Conservation (phyloP, 1,284 basidiomycete genomes). For the Pascua guehoae region DNA sequence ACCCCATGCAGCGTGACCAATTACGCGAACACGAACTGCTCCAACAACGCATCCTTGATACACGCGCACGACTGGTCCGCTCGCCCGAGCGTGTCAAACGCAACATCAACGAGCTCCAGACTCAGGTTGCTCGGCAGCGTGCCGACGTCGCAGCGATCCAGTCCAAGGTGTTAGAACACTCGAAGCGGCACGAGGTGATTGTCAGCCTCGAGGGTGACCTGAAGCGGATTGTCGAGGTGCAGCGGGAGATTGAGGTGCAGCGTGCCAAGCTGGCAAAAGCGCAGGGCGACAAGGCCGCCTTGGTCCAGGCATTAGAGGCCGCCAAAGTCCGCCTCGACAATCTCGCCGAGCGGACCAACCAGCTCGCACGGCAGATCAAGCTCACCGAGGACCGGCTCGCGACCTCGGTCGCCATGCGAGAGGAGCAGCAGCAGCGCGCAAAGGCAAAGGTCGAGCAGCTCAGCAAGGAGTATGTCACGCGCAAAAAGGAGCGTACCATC, state of each 20-base stretch:
- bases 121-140: constrained; percentile 61
- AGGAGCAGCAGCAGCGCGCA: constrained; percentile 37
- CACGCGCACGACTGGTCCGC: constrained; percentile 71
- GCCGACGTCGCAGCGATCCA: constrained; percentile 59
- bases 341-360: constrained; percentile 51
- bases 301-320: constrained; percentile 47
- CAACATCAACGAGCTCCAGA: constrained; percentile 68
- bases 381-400: constrained; percentile 60
- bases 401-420: not conserved
- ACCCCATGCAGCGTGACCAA: too few relatives aligned
- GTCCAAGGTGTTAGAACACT: constrained; percentile 67
- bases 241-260: constrained; percentile 51
- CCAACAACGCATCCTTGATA: constrained; percentile 53
- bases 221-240: constrained; percentile 57
- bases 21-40: constrained; percentile 9
- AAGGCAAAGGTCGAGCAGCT: constrained; percentile 66
- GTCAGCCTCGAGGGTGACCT: constrained; percentile 65
- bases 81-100: constrained; percentile 80
- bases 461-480: constrained; percentile 64
- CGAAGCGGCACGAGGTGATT: constrained; percentile 66
- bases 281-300: constrained; percentile 60
- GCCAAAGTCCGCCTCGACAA: constrained; percentile 56
- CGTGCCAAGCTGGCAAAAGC: constrained; percentile 56
- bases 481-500: constrained; percentile 1
- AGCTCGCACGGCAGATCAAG: constrained; percentile 65